These are phyloP conservation scores for Lichtheimia ornata DNA, from an alignment of 371 early-diverging fungal species.

Conservation along the genomic window DNA sequence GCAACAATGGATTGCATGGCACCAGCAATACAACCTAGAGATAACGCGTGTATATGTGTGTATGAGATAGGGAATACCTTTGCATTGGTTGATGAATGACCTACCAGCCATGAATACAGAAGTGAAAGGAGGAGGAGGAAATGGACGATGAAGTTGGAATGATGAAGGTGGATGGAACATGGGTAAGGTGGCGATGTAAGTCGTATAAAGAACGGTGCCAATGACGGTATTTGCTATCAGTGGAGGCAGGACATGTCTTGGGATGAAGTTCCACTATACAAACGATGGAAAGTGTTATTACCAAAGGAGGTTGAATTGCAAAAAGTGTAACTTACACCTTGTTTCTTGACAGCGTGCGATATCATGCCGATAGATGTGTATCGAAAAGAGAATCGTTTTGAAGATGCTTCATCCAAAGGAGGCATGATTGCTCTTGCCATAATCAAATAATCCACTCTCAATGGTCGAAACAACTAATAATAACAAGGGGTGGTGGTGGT, in stretches of 20 bases:
- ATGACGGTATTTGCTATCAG: constrained; percentile 73
- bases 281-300: neutral
- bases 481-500: neutral
- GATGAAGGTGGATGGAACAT: constrained; percentile 60
- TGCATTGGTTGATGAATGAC: neutral
- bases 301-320: neutral
- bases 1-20: constrained; percentile 76
- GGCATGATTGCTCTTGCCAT: constrained; percentile 74
- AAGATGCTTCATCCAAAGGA: constrained; percentile 38
- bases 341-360: constrained; percentile 64
- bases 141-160: constrained; percentile 56
- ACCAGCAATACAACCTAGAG: constrained; percentile 67
- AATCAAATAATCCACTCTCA: constrained; percentile 78
- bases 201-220: constrained; percentile 68
- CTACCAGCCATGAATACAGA: constrained; percentile 61
- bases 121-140: constrained; percentile 60
- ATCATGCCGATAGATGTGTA: constrained; percentile 79
- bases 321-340: constrained; percentile 42
- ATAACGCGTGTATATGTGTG: too few species aligned
- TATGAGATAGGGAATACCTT: neutral
- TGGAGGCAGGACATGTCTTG: constrained; percentile 74
- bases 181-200: constrained; percentile 59
- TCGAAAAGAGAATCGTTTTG: constrained; percentile 55
- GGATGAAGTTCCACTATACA: constrained; percentile 63
- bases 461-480: constrained; percentile 70